Percentiles rank a stretch among this genome's conserved stretches.
phyloP scores from a whole-genome alignment of 169 alveolate genomes.

The Cryptosporidium sp. region DNA sequence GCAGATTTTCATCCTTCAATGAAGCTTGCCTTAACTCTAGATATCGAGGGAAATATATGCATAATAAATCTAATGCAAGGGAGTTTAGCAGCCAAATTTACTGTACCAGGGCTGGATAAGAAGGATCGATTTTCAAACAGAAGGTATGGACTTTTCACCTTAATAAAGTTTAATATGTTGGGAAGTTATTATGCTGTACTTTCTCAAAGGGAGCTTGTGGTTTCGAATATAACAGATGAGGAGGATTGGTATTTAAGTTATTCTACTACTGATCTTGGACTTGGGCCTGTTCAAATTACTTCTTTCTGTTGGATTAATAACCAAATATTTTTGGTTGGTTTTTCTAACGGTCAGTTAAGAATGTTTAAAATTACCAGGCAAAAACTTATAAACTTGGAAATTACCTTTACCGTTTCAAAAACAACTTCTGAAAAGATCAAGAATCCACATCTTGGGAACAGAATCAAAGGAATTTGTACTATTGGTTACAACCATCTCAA shows the following conservation, averaged over 20 bases:
- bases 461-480: slow-evolving; percentile 49
- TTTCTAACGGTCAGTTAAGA: slow-evolving; percentile 26
- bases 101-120: not conserved
- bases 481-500: not conserved
- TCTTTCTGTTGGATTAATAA: slow-evolving; percentile 35
- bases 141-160: not conserved
- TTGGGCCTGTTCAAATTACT: slow-evolving; percentile 16
- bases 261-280: not conserved
- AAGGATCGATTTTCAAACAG: not conserved
- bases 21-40: slow-evolving; percentile 48
- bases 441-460: slow-evolving; percentile 31
- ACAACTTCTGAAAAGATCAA: not conserved
- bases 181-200: slow-evolving; percentile 42
- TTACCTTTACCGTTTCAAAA: not conserved
- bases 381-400: not conserved
- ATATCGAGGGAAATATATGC: slow-evolving; percentile 35
- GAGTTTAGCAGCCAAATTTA: not conserved
- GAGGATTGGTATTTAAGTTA: not conserved
- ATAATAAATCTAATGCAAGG: slow-evolving; percentile 29
- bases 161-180: not conserved
- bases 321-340: slow-evolving; percentile 14
- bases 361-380: not conserved
- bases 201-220: slow-evolving; percentile 16
- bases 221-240: slow-evolving; percentile 10
- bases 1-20: slow-evolving; percentile 66